Evolutionary conservation across 2,329 filamentous ascomycete species (phyloP).

Genomic region (Corynespora cassiicola): DNA sequence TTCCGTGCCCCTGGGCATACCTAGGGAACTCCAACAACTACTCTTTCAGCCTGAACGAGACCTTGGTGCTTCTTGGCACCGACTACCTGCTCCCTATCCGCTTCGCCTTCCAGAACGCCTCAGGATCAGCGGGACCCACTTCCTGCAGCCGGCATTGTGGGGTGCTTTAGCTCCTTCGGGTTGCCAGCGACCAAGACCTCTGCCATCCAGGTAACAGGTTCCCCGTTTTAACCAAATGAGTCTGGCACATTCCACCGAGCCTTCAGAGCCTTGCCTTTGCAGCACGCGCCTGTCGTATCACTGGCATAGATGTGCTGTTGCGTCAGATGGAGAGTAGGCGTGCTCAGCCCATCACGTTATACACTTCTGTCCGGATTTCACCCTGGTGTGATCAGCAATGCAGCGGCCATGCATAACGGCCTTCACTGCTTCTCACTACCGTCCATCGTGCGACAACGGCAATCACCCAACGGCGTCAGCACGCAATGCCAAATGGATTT

Average conservation of each 20-base stretch:
- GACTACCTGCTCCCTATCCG: conserved; percentile 8
- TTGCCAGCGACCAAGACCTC: conserved; percentile 6
- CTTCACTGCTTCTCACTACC: too few species aligned
- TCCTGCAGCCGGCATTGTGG: conserved; percentile 21
- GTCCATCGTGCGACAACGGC: too few species aligned
- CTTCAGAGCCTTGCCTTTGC: conserved; percentile 4
- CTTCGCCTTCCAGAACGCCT: conserved; percentile 6
- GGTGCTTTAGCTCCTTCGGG: conserved; percentile 20
- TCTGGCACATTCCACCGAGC: conserved; percentile 5
- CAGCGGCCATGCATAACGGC: too few species aligned
- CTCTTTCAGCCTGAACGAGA: conserved; percentile 17
- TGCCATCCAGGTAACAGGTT: conserved; percentile 15
- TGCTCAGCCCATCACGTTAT: too few species aligned
- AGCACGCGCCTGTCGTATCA: conserved; percentile 10
- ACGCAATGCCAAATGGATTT: too few species aligned
- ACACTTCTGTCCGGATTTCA: too few species aligned
- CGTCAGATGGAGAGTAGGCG: conserved; percentile 12
- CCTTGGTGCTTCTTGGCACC: conserved; percentile 9
- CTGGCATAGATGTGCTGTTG: conserved; percentile 1
- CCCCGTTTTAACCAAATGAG: conserved; percentile 33
- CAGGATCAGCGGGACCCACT: conserved; percentile 10
- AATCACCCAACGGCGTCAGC: too few species aligned
- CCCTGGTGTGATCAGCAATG: conserved; percentile 15
- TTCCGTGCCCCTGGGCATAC: not conserved
- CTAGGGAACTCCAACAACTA: not conserved